Evolutionary conservation across 805 yeast species (phyloP), one percentile per base, ranked within the genome.

Genomic region (Starmerella potacharoeniae): DNA sequence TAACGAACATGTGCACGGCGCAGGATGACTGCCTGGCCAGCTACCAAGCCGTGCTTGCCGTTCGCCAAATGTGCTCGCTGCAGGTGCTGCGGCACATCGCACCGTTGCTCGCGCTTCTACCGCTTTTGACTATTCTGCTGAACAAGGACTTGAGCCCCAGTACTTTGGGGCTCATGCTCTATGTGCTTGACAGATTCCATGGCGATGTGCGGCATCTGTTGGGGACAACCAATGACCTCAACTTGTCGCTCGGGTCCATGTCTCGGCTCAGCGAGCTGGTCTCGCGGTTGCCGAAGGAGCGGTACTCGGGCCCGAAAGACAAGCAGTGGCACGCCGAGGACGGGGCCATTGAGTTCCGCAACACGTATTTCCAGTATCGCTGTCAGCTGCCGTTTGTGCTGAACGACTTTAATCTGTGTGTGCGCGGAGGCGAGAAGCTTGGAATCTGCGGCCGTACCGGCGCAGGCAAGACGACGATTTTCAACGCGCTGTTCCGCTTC

Each of bases 381-480:
- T 78, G 77, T 9, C 78, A 73, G 2, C 72, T 84, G 51, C 91
- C 91, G 5, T 68, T 76, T 45, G 90, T 83, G 4, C 71, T 85
- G 65, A 78, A 81, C 58, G 70, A 80, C 56, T 70, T 84, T 55
- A 67, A 66, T 42, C 70, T 83, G 47, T 68, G 68, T 8, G 73
- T 84, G 49, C 66, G 72, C 9, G 75, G 82, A 0, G 71, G 75
- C 16, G 86, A 85, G 66, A 85, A 83, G 64, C 77, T 86, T 61
- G 95, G 95, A 49, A 80, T 86, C 53, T 84, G 91, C 73, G 95
- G 95, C 49, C 77, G 95, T 66, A 86, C 95, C 0, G 95, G 95
- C 61, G 91, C 95, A 4, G 95, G 95, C 51, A 85, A 85, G 66
- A 79, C 86, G n/a, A 79, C 90, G 2, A 78, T 85, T 53, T 81